phyloP scores from a whole-genome alignment of 2,329 filamentous ascomycete species.

The Ambrosiella cleistominuta region DNA sequence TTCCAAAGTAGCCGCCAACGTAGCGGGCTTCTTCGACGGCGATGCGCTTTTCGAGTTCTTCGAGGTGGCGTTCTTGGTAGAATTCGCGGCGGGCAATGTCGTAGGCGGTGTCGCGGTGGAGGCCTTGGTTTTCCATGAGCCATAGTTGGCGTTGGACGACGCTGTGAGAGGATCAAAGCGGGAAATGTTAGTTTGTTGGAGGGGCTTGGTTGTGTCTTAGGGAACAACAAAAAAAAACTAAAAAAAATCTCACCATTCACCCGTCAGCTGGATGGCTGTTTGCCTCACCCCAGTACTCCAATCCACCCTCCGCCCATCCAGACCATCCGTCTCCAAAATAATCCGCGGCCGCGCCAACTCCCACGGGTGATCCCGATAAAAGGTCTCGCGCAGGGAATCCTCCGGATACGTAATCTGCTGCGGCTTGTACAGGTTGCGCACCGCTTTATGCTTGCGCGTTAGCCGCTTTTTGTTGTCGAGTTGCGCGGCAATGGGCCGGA shows the following conservation, averaged over 20 bases:
- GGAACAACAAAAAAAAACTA: background rate
- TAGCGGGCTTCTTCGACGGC: slow-evolving; percentile 74
- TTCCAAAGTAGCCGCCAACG: slow-evolving; percentile 79
- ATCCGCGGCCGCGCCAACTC: slow-evolving; percentile 79
- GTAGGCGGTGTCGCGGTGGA: slow-evolving; percentile 56
- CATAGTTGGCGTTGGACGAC: slow-evolving; percentile 84
- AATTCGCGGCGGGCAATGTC: slow-evolving; percentile 79
- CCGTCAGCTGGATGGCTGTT: slow-evolving; percentile 56
- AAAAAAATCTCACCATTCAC: slow-evolving; percentile 50
- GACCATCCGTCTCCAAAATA: slow-evolving; percentile 70
- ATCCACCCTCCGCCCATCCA: slow-evolving; percentile 56
- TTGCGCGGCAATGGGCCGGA: slow-evolving; percentile 30
- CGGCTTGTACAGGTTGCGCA: slow-evolving; percentile 62
- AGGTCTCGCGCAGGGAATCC: slow-evolving; percentile 60
- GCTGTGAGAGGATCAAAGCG: slow-evolving; percentile 28
- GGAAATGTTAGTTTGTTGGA: background rate
- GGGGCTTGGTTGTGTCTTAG: background rate
- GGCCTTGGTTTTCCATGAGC: slow-evolving; percentile 50
- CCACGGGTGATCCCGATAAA: slow-evolving; percentile 94
- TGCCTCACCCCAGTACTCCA: slow-evolving; percentile 66
- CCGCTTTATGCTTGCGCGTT: slow-evolving; percentile 28
- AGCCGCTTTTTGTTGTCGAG: slow-evolving; percentile 18
- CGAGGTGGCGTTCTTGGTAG: slow-evolving; percentile 63
- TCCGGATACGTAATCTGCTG: slow-evolving; percentile 64
- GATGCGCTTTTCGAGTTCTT: slow-evolving; percentile 68